Conservation (phyloP, 805 yeast species). For the Teunomyces funiuensis region DNA sequence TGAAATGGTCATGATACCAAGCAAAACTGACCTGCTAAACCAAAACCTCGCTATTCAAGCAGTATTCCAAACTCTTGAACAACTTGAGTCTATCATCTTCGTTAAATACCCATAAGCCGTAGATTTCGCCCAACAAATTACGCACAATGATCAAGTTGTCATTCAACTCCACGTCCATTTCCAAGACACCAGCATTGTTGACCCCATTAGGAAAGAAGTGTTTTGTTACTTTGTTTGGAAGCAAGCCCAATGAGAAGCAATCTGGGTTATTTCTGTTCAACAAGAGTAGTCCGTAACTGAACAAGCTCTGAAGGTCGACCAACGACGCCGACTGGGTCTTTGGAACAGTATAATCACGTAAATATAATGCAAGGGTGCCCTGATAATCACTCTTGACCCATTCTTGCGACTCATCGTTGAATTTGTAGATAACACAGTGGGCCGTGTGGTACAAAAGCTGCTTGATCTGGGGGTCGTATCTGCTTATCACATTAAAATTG, state of each 20-base stretch:
- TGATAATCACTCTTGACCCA: conserved; percentile 72
- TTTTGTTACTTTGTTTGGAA: conserved; percentile 52
- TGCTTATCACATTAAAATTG: conserved; percentile 72
- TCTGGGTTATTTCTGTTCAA: conserved; percentile 67
- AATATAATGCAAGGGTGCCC: conserved; percentile 68
- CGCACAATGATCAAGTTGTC: conserved; percentile 70
- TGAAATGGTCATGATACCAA: no score
- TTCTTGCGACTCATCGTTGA: conserved; percentile 53
- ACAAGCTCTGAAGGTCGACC: conserved; percentile 43
- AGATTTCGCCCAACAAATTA: conserved; percentile 66
- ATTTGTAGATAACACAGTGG: conserved; percentile 70
- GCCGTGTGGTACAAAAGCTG: conserved; percentile 68
- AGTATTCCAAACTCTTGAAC: conserved; percentile 44
- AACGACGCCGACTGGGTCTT: conserved; percentile 12
- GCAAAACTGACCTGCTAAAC: not conserved
- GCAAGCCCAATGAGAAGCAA: conserved; percentile 68
- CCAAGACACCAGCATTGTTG: conserved; percentile 31
- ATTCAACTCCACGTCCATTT: conserved; percentile 65
- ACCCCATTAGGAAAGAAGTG: conserved; percentile 42
- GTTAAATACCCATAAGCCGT: conserved; percentile 77
- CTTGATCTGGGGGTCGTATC: conserved; percentile 72
- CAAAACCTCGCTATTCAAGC: conserved; percentile 33
- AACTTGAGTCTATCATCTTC: conserved; percentile 63
- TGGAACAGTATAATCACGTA: conserved; percentile 42
- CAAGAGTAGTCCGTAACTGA: conserved; percentile 68